Evolutionary conservation across 1,284 basidiomycete genomes (phyloP), one percentile per base, ranked within the genome.

Genomic region (Tetrapyrgos nigripes): DNA sequence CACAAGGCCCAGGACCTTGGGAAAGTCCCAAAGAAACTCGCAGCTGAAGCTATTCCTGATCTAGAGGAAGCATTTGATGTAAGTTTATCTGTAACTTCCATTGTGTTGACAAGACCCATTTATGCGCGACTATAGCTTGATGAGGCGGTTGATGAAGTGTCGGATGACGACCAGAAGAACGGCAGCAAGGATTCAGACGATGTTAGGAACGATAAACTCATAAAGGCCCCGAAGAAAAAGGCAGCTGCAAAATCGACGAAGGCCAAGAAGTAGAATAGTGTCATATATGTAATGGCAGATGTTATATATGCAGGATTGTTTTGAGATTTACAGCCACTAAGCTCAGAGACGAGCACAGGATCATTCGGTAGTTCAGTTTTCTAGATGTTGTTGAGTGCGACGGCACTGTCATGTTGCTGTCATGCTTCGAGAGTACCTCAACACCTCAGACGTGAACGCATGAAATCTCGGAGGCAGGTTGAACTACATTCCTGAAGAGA

Each of bases 51-150:
- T 11, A 83, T 85, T 17, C 94, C 96, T 0, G 96, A 98, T 76
- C 81, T 94, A 27, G 95, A 97, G 70, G 96, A 97, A 57, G 93
- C 89, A 0, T 91, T 91, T 63, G 84, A 83, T 43, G 80, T 86
- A 59, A 65, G 81, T 74, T 19, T 49, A 35, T 40, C 14, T 13
- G 26, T 58, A 17, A 2, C 40, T 21, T 21, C 40, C 6, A 37
- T 31, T 26, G 23, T 44, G 10, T 47, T n/a, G 28, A 50, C 23
- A 14, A n/a, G n/a, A n/a, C 45, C 46, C 54, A 48, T 57, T 55
- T 50, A 31, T 37, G 29, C 51, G 17, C 14, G 52, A 43, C 13
- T 61, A 5, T 53, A 83, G 82, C 66, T 82, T 51, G 83, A 85
- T 58, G 84, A 85, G 58, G 72, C 78, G 28, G 67, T 73, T 17